Base-by-base conservation (phyloP, 2,329 filamentous ascomycete genomes). In the Penicillium sp. region DNA sequence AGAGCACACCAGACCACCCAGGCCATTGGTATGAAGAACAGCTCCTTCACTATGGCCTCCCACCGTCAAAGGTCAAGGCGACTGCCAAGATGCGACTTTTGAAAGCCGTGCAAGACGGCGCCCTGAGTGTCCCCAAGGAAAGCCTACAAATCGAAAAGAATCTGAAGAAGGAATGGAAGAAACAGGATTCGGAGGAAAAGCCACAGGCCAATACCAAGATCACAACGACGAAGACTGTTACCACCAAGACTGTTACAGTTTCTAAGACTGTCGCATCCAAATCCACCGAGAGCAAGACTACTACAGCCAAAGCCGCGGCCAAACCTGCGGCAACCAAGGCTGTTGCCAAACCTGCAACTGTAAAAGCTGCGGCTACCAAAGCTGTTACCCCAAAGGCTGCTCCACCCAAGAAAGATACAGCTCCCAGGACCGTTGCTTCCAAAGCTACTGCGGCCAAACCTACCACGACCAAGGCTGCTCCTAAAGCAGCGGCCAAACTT, bases 21-120 rank as follows among this genome's bases (percentile, higher is more conserved):
- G 84, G 78, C 0, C 84, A 87, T 61, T 88, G 81, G 81, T 88
- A 85, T 59, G 81, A 85, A 60, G 84, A 85, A 0, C 84, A 88
- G 62, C 77, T 87, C 12, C 71, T 85, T 6, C 86, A 88, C 71
- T 88, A 88, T 71, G 84, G 83, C 1, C 75, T 88, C 0, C 77
- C 74, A 10, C 77, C 80, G 0, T 84, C 82, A 25, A 85, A 85
- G 65, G 79, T 79, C 49, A 88, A 88, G 71, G 80, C 82, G 29
- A 80, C 81, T 0, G 84, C 85, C 9, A 83, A 85, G 56, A 81
- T 85, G 74, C 75, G 84, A 2, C 72, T 89, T 17, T 77, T 82
- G n/a, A 81, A 85, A 62, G 84, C 84, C 6, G 67, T 86, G 61
- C 82, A 80, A 46, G 71, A 69, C 2, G 78, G 77, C 2, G 73